Conservation (phyloP, 2,329 filamentous ascomycete genomes). For the Onygenales sp. region DNA sequence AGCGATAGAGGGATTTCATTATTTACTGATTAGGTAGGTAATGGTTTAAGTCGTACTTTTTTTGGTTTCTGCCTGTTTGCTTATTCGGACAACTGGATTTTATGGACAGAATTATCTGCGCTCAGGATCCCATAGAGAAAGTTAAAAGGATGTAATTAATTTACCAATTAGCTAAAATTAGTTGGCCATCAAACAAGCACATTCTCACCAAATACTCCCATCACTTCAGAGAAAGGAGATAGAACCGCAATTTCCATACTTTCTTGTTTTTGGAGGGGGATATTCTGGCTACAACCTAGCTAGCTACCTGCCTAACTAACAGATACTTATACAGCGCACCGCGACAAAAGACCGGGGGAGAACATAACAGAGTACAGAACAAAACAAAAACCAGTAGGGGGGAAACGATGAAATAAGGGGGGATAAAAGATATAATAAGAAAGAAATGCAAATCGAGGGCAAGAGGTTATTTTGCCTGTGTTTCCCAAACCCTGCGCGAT, state of each 20-base stretch:
- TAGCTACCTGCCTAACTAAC: neutral
- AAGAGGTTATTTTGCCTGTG: neutral
- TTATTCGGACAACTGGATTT: no score
- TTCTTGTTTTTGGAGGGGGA: neutral
- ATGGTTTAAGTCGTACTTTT: no score
- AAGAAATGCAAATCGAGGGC: neutral
- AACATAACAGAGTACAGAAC: neutral
- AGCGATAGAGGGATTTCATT: no score
- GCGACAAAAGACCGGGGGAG: neutral
- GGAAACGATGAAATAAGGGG: neutral
- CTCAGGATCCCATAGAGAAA: no score
- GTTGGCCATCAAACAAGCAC: no score
- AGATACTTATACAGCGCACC: slow-evolving; percentile 1
- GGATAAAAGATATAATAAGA: neutral
- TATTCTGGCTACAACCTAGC: neutral
- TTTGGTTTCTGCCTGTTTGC: no score
- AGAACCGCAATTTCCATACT: neutral
- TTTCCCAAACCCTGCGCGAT: slow-evolving; percentile 1
- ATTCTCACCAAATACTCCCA: no score
- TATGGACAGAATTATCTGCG: no score
- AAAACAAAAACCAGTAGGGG: neutral
- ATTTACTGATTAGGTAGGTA: no score
- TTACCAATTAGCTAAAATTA: no score
- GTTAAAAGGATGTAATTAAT: no score
- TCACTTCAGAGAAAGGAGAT: neutral